These are phyloP conservation scores for Chlorella ohadii DNA, from an alignment of 139 green algal species.

Conservation along the genomic window DNA sequence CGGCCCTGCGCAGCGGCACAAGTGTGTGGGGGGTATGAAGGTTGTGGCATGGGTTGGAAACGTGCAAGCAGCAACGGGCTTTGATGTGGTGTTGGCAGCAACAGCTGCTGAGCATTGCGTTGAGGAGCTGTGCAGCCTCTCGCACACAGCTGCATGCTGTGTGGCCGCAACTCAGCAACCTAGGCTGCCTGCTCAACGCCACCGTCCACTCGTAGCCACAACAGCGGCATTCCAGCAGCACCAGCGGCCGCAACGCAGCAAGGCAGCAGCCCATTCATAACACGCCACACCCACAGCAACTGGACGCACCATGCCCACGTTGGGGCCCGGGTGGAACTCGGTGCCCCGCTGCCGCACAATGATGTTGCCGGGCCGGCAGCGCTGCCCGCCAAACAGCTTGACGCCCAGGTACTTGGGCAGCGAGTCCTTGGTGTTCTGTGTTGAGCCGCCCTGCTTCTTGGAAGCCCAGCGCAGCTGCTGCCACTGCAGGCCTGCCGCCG, in stretches of 20 bases:
- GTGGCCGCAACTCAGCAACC: too few species aligned
- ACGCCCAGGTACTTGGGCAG: constrained; percentile 91
- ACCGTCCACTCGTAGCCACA: too few species aligned
- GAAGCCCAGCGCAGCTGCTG: constrained; percentile 55
- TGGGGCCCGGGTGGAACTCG: constrained; percentile 82
- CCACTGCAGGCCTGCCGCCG: constrained; percentile 8
- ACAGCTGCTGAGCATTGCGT: too few species aligned
- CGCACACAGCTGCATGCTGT: too few species aligned
- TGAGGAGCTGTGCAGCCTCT: too few species aligned
- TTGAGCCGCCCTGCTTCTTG: constrained; percentile 86
- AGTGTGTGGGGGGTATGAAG: neutral
- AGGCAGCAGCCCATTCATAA: neutral
- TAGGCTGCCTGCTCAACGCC: too few species aligned
- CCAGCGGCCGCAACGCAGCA: neutral
- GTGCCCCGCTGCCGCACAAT: constrained; percentile 94
- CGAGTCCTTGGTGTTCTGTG: constrained; percentile 86
- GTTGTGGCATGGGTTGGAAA: neutral
- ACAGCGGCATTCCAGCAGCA: too few species aligned
- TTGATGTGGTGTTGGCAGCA: too few species aligned
- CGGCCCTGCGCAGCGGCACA: constrained; percentile 48
- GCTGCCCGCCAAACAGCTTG: constrained; percentile 87
- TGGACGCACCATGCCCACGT: constrained; percentile 85
- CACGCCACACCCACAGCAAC: too few species aligned
- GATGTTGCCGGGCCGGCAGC: constrained; percentile 88
- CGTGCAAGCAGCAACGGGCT: too few species aligned